A percentile compares a stretch with the other conserved stretches of the same genome.
These are phyloP conservation scores for Bacterosira constricta DNA, from an alignment of 108 stramenopile genomes.

Conservation along the genomic window DNA sequence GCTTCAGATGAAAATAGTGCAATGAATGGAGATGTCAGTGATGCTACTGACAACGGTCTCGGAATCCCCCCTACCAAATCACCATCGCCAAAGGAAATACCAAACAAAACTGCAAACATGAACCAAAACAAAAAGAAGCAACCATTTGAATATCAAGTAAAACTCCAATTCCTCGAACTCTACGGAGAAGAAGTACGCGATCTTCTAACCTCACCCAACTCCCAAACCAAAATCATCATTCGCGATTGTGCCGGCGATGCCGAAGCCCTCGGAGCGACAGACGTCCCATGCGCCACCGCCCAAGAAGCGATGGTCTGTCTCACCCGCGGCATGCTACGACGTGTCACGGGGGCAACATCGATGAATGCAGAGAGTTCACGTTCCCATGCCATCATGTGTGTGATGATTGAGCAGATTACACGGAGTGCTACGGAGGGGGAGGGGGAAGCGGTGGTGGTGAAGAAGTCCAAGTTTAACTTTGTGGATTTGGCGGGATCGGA, in stretches of 20 bases:
- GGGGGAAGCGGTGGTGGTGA: conserved; percentile 14
- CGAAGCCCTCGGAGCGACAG: conserved; percentile 87
- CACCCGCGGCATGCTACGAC: conserved; percentile 77
- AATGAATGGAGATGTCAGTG: conserved; percentile 1
- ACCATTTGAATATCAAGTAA: conserved; percentile 62
- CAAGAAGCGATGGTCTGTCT: conserved; percentile 88
- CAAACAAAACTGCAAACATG: background rate
- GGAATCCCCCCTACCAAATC: conserved; percentile 20
- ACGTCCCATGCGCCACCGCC: conserved; percentile 67
- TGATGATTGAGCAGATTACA: conserved; percentile 75
- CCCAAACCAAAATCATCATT: conserved; percentile 61
- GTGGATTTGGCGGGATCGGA: conserved; percentile 95
- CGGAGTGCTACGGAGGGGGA: conserved; percentile 14
- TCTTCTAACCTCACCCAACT: conserved; percentile 60
- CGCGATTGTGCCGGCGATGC: conserved; percentile 77
- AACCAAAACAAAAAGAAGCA: background rate
- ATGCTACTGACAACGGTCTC: conserved; percentile 4
- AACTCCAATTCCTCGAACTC: conserved; percentile 84
- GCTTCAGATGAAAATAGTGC: conserved; percentile 7
- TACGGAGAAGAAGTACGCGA: conserved; percentile 94
- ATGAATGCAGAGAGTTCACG: conserved; percentile 86
- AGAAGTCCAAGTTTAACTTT: conserved; percentile 68
- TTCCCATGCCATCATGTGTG: conserved; percentile 90
- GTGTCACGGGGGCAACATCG: conserved; percentile 91
- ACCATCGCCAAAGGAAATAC: background rate